Conservation (phyloP, 306 rosid genomes). For the Pyrus bretschneideri region DNA sequence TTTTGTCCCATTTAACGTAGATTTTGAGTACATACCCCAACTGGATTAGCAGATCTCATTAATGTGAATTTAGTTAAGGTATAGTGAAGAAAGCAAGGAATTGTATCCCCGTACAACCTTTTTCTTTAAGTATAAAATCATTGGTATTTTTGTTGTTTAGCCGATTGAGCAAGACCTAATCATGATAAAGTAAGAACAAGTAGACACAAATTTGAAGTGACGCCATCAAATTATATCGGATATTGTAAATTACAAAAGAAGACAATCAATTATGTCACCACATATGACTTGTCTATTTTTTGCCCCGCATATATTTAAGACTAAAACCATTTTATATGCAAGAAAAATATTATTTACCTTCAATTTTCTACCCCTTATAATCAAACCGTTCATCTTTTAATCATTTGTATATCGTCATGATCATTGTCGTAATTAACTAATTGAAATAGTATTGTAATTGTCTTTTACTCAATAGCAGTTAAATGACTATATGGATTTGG, state of each 20-base stretch:
- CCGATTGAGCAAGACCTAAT: background rate
- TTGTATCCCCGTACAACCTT: background rate
- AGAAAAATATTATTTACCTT: background rate
- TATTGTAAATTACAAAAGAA: background rate
- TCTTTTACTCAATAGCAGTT: background rate
- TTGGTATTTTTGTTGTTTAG: background rate
- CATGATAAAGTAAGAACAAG: background rate
- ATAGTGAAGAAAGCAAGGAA: background rate
- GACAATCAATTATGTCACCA: background rate
- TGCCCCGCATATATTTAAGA: background rate
- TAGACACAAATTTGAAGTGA: background rate
- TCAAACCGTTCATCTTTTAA: background rate
- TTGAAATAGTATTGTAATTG: background rate
- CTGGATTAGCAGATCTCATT: too few species aligned
- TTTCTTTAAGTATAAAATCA: background rate
- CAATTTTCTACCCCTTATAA: background rate
- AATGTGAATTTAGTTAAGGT: background rate
- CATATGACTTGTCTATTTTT: background rate
- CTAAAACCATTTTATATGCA: background rate
- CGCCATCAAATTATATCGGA: background rate
- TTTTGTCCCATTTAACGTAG: background rate
- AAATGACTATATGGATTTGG: too few species aligned
- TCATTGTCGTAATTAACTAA: background rate
- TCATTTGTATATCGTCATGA: background rate
- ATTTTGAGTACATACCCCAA: background rate